Evolutionary conservation across 768 basidiomycete genomes (phyloP), one percentile per base, ranked within the genome.

Genomic region (Mycena haematopus): DNA sequence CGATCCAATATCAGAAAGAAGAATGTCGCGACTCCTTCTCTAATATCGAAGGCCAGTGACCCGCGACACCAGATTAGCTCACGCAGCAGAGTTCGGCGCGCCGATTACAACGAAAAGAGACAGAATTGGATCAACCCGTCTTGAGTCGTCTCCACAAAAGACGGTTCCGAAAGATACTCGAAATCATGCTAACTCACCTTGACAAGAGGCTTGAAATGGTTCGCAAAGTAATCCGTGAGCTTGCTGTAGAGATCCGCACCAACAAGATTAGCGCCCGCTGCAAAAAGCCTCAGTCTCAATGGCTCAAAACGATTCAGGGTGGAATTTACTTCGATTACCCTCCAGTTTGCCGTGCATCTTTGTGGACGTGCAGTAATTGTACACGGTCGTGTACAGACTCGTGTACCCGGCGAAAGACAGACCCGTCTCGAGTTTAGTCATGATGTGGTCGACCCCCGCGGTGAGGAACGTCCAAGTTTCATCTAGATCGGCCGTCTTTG

Each of bases 211-310:
- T 87, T 88, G 36, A 98, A 82, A 78, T 99, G 96, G 1, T 79
- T 76, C 25, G 89, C 84, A 74, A 99, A 94, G 82, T 97, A 99
- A 58, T 86, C 84, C 69, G 92, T 92, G 73, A 99, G 85, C 75
- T 95, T 91, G 75, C 93, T 93, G 76, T 99, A 99, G 62, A 99
- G 78, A 84, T 99, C 96, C 46, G 95, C 91, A 58, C 96, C 96
- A 91, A 96, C 96, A 74, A 98, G 75, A 78, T 95, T 95, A 49
- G 95, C 93, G 45, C 96, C 96, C 62, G 91, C 91, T 92, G 72
- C 52, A 54, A 52, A 62, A 21, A 29, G 52, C 19, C n/a, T 52
- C 22, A 58, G 53, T 56, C 58, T 66, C 66, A 64, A 62, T 71
- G 68, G 61, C 71, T 69, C 31, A 68, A 27, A 6, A 13, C 13